Evolutionary conservation across 2,329 filamentous ascomycete species (phyloP), one percentile per base, ranked within the genome.

Genomic region (Ascomycota sp.): DNA sequence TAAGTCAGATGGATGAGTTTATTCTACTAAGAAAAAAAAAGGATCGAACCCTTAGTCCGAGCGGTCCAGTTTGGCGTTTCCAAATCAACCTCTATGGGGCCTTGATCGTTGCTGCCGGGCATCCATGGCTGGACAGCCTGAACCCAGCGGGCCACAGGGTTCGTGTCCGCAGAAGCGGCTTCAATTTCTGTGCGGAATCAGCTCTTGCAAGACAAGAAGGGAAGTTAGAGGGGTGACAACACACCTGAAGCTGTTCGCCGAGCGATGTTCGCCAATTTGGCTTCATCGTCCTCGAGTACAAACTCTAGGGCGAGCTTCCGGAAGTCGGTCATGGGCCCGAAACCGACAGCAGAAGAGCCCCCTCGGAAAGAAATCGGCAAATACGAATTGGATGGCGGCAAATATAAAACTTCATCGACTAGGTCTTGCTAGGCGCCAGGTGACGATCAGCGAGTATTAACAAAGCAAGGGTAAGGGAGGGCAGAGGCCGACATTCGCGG

Each of bases 91-190:
- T 32, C 27, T 33, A 40, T 38, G n/a, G 50, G 50, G 8, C 47
- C 48, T 23, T 53, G 53, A 28, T 47, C 47, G 23, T 53, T 48
- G 31, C 45, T 50, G 7, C 49, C 51, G 11, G 57, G 57, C 52
- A 68, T 63, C 64, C 64, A 68, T 32, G 54, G 56, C 38, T 63
- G 57, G 32, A 68, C 60, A 23, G 63, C 61, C 27, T 63, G 57
- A 20, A 65, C 63, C 63, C 63, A 68, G 41, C 61, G 58, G 11
- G 59, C 61, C 26, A 68, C 52, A 4, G 58, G 52, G 28, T 59
- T 52, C 28, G 58, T 54, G 37, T 46, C 55, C 25, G 56, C 47
- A 0, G 55, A 38, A 7, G 57, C 51, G 32, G 43, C 46, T 42
- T 63, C 50, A 15, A 67, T 61, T 35, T 56, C 61, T 63, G 15